phyloP scores from a whole-genome alignment of 164 flowering plant genomes.

The Magnolia changhungtana region DNA sequence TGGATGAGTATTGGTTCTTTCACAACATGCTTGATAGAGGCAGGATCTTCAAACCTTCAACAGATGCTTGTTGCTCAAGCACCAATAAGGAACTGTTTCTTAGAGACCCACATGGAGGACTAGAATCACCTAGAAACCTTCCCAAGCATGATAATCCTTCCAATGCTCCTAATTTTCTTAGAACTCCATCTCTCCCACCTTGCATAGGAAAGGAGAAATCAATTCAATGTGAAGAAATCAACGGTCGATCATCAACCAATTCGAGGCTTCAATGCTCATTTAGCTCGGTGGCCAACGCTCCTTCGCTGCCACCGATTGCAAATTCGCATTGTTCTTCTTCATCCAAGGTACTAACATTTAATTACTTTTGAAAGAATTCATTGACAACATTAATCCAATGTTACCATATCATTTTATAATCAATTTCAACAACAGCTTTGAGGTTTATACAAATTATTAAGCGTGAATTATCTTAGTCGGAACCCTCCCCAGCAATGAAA shows the following conservation, averaged over 20 bases:
- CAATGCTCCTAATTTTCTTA: slow-evolving; percentile 16
- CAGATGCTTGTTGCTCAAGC: slow-evolving; percentile 32
- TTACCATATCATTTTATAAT: too few species aligned
- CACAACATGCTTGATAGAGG: slow-evolving; percentile 33
- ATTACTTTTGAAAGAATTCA: background rate
- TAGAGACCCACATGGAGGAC: background rate
- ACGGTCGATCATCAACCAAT: slow-evolving; percentile 16
- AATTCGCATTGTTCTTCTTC: background rate
- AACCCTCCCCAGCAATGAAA: too few species aligned
- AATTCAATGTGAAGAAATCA: slow-evolving; percentile 16
- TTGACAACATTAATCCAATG: too few species aligned
- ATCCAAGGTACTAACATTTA: background rate
- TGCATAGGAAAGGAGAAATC: slow-evolving; percentile 21
- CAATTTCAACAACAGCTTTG: too few species aligned
- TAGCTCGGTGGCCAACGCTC: slow-evolving; percentile 6
- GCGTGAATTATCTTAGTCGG: too few species aligned
- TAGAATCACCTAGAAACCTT: background rate
- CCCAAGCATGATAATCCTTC: slow-evolving; percentile 7
- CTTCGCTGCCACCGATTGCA: background rate
- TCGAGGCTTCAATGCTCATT: slow-evolving; percentile 37
- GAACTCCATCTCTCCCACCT: slow-evolving; percentile 49
- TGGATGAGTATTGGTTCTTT: slow-evolving; percentile 65
- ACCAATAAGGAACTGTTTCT: slow-evolving; percentile 14
- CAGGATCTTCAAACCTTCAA: slow-evolving; percentile 26
- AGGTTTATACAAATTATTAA: too few species aligned